Percentiles rank a stretch among this genome's conserved stretches.
Evolutionary conservation across 2,329 filamentous ascomycete genomes (phyloP).

Genomic region (Colletotrichum brevisporum): DNA sequence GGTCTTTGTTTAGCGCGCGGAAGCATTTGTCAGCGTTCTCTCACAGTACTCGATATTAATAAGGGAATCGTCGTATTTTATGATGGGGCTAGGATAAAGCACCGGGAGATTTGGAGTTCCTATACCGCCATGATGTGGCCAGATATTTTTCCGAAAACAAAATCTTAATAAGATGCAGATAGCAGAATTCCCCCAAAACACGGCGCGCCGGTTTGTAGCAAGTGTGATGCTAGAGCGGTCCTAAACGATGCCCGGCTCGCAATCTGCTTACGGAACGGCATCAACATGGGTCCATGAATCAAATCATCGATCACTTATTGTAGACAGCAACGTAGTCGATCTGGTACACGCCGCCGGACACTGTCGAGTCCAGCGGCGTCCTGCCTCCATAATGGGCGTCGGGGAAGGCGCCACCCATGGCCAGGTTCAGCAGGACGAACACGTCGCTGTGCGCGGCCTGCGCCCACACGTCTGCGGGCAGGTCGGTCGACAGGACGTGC

Average conservation of each 20-base stretch:
- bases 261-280: no score
- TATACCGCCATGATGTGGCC: no score
- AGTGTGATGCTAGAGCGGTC: no score
- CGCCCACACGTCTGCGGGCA: constrained; percentile 44
- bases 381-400: constrained; percentile 47
- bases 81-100: no score
- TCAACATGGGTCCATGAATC: no score
- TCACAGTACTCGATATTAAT: background rate
- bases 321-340: constrained; percentile 56
- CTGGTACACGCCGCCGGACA: constrained; percentile 50
- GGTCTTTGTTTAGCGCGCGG: background rate
- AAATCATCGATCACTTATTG: background rate
- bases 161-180: no score
- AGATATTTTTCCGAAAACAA: no score
- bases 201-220: no score
- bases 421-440: constrained; percentile 56
- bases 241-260: no score
- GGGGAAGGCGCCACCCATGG: constrained; percentile 55
- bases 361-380: constrained; percentile 51
- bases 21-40: background rate
- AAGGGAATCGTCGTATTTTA: background rate
- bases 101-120: no score
- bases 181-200: no score
- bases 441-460: constrained; percentile 46
- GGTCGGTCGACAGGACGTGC: background rate